Evolutionary conservation across 495 filamentous ascomycete species (phyloP), one percentile per base, ranked within the genome.

Genomic region (Apiosordaria backusii): DNA sequence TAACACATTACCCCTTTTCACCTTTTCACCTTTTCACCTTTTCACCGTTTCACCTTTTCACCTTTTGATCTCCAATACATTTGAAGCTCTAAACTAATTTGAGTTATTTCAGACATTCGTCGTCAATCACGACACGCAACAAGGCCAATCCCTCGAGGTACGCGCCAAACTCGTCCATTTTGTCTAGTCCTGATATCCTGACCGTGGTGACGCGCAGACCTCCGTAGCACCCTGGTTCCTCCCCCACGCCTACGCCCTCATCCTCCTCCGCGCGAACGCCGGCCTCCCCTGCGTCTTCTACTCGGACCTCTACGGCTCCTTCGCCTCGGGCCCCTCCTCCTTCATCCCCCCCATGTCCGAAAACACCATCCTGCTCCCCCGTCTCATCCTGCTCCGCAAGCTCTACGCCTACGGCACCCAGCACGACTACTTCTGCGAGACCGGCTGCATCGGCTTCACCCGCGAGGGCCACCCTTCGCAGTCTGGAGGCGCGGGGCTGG

Each of bases 201-300:
- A 7, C 26, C 15, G 6, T 1, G 25, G 55, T 61, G 53, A 66
- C 52, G 9, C 9, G 53, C 80, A 87, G 75, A 82, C 83, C 1
- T 82, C 81, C 9, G 77, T 90, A 6, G 75, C 81, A 1, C 72
- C 80, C 4, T 83, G 81, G 69, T 90, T 89, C 78, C 84, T 87
- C 68, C 81, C 86, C 2, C 72, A 87, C 15, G 85, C 86, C 53
- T 87, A 90, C 68, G 74, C 83, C 4, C 72, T 89, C 22, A 91
- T 91, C 68, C 84, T 92, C 18, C 85, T 92, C n/a, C 86, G 88
- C 26, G 75, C 79, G 53, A 74, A 77, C 65, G 77, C 83, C 18
- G 90, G 89, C 29, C 84, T 88, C 45, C 90, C 90, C 1, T 92
- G 89, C 68, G 70, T 91, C 59, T 93, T 92, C 73, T 93, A 87